A percentile compares a stretch with the other conserved stretches of the same genome.
These are phyloP conservation scores for Talaromyces proteolyticus DNA, from an alignment of 495 filamentous ascomycete genomes.

Conservation along the genomic window DNA sequence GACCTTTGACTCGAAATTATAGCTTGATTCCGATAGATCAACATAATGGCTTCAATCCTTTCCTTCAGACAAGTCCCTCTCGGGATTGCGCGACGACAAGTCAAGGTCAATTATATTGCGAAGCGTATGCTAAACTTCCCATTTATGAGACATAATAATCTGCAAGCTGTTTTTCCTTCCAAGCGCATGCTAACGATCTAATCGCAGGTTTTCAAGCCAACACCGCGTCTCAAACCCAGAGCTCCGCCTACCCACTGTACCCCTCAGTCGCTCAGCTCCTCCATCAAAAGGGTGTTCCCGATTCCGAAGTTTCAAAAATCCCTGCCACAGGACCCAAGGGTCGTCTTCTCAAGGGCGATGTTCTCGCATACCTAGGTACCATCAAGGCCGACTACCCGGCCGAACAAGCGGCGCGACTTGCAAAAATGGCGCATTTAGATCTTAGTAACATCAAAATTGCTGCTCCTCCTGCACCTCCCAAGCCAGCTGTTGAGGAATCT, in stretches of 20 bases:
- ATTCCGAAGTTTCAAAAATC: constrained; percentile 70
- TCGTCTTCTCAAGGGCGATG: constrained; percentile 89
- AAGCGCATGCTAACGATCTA: background rate
- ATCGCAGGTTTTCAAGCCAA: constrained; percentile 28
- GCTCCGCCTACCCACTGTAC: constrained; percentile 70
- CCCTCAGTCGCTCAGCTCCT: constrained; percentile 82
- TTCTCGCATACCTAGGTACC: constrained; percentile 80
- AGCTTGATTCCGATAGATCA: background rate
- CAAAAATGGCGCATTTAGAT: constrained; percentile 76
- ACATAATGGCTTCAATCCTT: constrained; percentile 35
- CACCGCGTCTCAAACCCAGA: constrained; percentile 44
- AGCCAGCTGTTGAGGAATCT: constrained; percentile 28
- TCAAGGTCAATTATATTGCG: constrained; percentile 21
- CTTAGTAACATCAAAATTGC: constrained; percentile 91
- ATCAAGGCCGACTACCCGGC: constrained; percentile 64
- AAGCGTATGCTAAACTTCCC: constrained; percentile 32
- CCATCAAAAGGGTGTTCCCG: constrained; percentile 65
- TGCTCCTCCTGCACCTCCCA: constrained; percentile 40
- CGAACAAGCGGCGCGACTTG: constrained; percentile 61
- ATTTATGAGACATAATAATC: background rate
- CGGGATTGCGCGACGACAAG: constrained; percentile 33
- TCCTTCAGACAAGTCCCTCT: constrained; percentile 29
- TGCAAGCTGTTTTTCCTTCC: background rate
- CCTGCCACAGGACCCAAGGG: constrained; percentile 83
- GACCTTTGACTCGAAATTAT: background rate